Base-by-base conservation (phyloP, 2,329 filamentous ascomycete species). In the Calonectria pteridis region DNA sequence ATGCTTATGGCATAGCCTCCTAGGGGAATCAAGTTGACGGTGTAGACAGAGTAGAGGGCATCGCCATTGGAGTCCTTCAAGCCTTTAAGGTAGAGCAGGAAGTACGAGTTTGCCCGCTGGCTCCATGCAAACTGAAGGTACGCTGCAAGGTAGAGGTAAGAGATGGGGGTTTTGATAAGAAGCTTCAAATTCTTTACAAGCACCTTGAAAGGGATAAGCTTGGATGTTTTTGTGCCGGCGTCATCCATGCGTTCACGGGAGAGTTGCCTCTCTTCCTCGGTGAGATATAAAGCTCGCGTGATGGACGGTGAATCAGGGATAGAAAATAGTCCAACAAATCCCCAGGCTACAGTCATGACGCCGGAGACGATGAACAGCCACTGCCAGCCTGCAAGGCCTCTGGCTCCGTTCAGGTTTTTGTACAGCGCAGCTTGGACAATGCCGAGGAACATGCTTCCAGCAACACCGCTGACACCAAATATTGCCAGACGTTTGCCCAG, bases 11-110 rank as follows among this genome's bases (percentile, higher is more conserved):
- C 82, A 28, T 82, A 85, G 2, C 82, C 86, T 0, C 84, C 84
- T 0, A 88, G 86, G 0, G 88, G 88, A 49, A 89, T 88, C 20
- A 87, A 86, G 66, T 90, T 90, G 65, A 91, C 90, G 7, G 90
- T 86, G 37, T 77, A 83, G 65, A 77, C 81, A 43, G 73, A 82
- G 58, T 78, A 86, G 29, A 72, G 78, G 0, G 77, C 74, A 5
- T 72, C 70, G 28, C 78, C 78, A 18, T 75, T 37, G 0, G 72
- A 43, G 0, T 75, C 70, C 18, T 71, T 71, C 1, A 71, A 86
- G 74, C 51, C 83, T 76, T 84, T 83, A 7, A 84, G 81, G n/a
- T 81, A 83, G 1, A 80, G 67, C 29, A 83, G 72, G 55, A 86
- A 84, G 76, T 83, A 86, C 1, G 82, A 71, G 67, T 84, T 83